Base-by-base conservation (phyloP, 2,329 filamentous ascomycete genomes). In the Xylaria arbuscula region DNA sequence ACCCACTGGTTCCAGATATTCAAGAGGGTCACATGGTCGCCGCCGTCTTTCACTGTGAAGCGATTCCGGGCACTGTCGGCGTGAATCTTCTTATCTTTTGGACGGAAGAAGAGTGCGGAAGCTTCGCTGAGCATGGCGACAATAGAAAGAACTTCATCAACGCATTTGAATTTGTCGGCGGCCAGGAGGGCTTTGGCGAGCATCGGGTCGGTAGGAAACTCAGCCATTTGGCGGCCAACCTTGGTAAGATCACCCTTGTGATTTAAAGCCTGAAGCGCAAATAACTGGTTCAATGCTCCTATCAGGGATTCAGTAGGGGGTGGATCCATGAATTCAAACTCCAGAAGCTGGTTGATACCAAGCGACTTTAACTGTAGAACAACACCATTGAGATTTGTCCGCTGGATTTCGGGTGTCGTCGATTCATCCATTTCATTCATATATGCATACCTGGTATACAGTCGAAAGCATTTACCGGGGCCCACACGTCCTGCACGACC, bases 1-100 rank as follows among this genome's bases (percentile, higher is more conserved):
- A 94, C 93, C 92, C 94, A 99, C 79, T 97, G 93, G 75, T 96
- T 95, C 90, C 91, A 99, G 74, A 99, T 91, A 76, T 97, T 97
- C 56, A 98, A 88, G 1, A 97, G 87, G 0, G 93, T 94, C 5
- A 96, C 79, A 75, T 97, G 93, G 78, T 99, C 96, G 50, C 96
- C 96, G 42, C 94, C 94, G 69, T 97, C 94, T 74, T 93, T 93
- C 78, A 95, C 85, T 0, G 93, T 97, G 81, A 98, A 98, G 1
- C 95, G 89, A 42, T 92, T 91, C 15, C 94, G 90, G 0, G 96
- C 96, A 70, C 92, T 93, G 79, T 99, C 95, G 13, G 96, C 96
- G 76, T 98, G 93, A 34, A 98, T 91, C 79, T 97, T 97, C 84
- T 98, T 98, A 82, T 99, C 94, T 78, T 98, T 97, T 22, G 96